Evolutionary conservation across 345 rosid genomes (phyloP).

Genomic region (Streptanthus diversifolius): DNA sequence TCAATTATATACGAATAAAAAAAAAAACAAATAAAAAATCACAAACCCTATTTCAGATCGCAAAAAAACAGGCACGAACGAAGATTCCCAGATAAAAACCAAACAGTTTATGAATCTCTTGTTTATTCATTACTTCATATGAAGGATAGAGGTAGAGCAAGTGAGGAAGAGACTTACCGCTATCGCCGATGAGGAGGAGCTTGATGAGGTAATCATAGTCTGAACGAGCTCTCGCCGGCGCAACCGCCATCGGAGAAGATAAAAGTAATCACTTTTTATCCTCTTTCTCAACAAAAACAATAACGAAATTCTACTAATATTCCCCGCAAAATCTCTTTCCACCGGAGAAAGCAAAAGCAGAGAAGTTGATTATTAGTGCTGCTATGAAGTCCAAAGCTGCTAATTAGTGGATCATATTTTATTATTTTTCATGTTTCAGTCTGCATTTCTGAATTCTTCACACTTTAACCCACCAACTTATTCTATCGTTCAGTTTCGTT

Average conservation of each 20-base stretch:
- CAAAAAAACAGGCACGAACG: background rate
- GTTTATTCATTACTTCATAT: background rate
- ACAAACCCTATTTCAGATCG: slow-evolving; percentile 23
- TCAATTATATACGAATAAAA: background rate
- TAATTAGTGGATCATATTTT: slow-evolving; percentile 19
- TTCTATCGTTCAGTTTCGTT: background rate
- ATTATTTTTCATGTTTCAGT: background rate
- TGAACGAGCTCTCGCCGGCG: slow-evolving; percentile 52
- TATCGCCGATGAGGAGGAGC: slow-evolving; percentile 53
- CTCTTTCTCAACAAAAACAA: background rate
- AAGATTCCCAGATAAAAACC: background rate
- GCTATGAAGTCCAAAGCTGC: background rate
- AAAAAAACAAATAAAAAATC: background rate
- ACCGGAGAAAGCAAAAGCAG: slow-evolving; percentile 6
- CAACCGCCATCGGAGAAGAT: slow-evolving; percentile 39
- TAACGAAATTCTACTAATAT: background rate
- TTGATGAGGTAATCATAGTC: slow-evolving; percentile 53
- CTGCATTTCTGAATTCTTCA: background rate
- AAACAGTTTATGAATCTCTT: background rate
- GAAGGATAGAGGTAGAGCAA: background rate
- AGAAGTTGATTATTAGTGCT: background rate
- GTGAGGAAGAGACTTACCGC: slow-evolving; percentile 29
- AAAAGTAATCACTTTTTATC: background rate
- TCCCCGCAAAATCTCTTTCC: slow-evolving; percentile 18
- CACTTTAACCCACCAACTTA: background rate